Percentiles rank a stretch among this genome's conserved stretches.
Conservation (phyloP, 2,329 filamentous ascomycete genomes). For the Aureobasidium namibiae region DNA sequence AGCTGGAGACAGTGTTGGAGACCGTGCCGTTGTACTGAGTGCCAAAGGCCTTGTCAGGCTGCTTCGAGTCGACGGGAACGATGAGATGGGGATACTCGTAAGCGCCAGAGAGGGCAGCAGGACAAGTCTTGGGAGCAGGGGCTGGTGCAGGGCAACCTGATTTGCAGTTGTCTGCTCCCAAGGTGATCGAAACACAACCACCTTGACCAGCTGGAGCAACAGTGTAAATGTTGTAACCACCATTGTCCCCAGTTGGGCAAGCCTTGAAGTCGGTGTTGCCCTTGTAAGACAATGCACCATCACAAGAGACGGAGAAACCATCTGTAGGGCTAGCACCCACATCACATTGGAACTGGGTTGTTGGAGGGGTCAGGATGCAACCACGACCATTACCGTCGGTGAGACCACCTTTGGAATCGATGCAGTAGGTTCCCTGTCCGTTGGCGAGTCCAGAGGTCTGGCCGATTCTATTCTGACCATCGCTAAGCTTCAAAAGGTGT, state of each 20-base stretch:
- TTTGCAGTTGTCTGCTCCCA: conserved; percentile 35
- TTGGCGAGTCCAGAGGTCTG: conserved; percentile 16
- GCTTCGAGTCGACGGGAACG: conserved; percentile 48
- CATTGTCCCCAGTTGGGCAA: conserved; percentile 49
- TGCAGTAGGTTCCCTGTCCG: too few species aligned
- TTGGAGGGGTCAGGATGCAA: conserved; percentile 55
- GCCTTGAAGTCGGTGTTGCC: conserved; percentile 49
- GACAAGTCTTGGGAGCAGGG: conserved; percentile 15
- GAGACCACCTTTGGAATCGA: conserved; percentile 46
- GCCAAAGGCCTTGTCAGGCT: conserved; percentile 45
- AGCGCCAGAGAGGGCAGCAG: conserved; percentile 11
- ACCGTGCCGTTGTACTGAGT: conserved; percentile 50
- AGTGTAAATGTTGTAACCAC: conserved; percentile 50
- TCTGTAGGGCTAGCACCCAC: conserved; percentile 40
- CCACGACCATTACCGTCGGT: conserved; percentile 49
- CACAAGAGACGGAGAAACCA: conserved; percentile 49
- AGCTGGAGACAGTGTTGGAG: conserved; percentile 44
- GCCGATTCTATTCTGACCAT: conserved; percentile 55
- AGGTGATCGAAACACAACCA: conserved; percentile 43
- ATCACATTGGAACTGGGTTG: conserved; percentile 56
- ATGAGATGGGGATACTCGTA: conserved; percentile 52
- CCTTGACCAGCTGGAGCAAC: conserved; percentile 32
- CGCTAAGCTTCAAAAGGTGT: too few species aligned
- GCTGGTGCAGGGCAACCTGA: conserved; percentile 34
- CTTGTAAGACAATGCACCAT: conserved; percentile 45